Percentiles rank a stretch among this genome's conserved stretches.
Evolutionary conservation across 164 flowering plant genomes (phyloP).

Genomic region (Vitis rotundifolia): DNA sequence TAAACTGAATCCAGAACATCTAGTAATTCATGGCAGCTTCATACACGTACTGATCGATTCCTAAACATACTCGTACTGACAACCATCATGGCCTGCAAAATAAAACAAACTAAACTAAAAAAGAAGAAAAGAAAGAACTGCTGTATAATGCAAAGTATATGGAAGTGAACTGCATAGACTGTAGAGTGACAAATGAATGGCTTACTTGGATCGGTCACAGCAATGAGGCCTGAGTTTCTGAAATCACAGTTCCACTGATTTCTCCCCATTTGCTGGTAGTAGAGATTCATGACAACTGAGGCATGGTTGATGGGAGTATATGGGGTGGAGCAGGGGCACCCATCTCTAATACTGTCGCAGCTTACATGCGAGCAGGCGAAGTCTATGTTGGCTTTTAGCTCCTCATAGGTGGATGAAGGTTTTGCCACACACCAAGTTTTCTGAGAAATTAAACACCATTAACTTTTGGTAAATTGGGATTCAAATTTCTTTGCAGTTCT

Average conservation of each 20-base stretch:
- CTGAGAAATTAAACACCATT: neutral
- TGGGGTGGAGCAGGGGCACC: slow-evolving; percentile 11
- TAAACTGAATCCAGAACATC: too few relatives aligned
- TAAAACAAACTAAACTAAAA: neutral
- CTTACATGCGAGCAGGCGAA: slow-evolving; percentile 8
- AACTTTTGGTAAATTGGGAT: neutral
- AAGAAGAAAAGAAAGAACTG: too few relatives aligned
- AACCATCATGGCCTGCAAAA: slow-evolving; percentile 9
- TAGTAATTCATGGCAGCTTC: neutral
- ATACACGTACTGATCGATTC: too few relatives aligned
- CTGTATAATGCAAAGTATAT: too few relatives aligned
- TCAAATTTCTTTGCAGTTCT: neutral
- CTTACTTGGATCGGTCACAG: slow-evolving; percentile 27
- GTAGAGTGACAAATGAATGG: neutral
- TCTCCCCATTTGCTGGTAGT: slow-evolving; percentile 5
- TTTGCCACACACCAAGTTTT: slow-evolving; percentile 21
- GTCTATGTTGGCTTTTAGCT: slow-evolving; percentile 2
- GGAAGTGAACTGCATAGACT: neutral
- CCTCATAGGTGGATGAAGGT: slow-evolving; percentile 7
- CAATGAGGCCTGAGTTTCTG: slow-evolving; percentile 9
- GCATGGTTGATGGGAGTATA: slow-evolving; percentile 15
- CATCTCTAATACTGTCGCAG: neutral
- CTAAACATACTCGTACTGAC: neutral
- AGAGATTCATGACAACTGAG: slow-evolving; percentile 16
- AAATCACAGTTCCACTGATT: slow-evolving; percentile 6